Evolutionary conservation across 306 rosid genomes (phyloP).

Genomic region (Betula pendula): DNA sequence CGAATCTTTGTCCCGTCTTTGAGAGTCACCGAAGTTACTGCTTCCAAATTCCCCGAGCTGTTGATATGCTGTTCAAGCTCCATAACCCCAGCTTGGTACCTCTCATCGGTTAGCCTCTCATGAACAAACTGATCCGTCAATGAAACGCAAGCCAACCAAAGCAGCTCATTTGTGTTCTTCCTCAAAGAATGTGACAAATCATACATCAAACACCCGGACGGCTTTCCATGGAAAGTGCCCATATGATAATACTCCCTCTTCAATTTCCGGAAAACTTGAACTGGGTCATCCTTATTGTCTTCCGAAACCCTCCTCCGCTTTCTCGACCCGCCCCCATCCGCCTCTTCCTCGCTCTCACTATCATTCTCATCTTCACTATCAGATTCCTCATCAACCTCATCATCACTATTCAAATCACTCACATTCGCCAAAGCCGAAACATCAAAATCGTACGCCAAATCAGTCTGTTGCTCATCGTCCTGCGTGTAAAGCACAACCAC

Average conservation of each 20-base stretch:
- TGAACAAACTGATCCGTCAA: constrained; percentile 92
- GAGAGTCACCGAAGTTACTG: constrained; percentile 67
- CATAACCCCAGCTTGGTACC: constrained; percentile 88
- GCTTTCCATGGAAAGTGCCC: constrained; percentile 95
- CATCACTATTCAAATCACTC: constrained; percentile 51
- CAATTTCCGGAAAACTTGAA: constrained; percentile 55
- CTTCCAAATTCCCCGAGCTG: constrained; percentile 81
- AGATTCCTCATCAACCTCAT: constrained; percentile 43
- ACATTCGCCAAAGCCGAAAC: constrained; percentile 75
- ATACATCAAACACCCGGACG: constrained; percentile 93
- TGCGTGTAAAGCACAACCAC: constrained; percentile 74
- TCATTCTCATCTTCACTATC: constrained; percentile 50
- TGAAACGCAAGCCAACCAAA: constrained; percentile 86
- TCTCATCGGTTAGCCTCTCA: constrained; percentile 83
- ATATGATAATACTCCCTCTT: constrained; percentile 68
- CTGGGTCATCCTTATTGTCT: constrained; percentile 54
- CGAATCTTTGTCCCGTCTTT: constrained; percentile 88
- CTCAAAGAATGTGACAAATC: constrained; percentile 78
- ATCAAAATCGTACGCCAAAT: constrained; percentile 74
- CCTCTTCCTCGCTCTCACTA: constrained; percentile 51
- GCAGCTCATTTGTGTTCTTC: constrained; percentile 83
- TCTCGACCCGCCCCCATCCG: constrained; percentile 33
- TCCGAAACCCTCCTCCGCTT: constrained; percentile 52
- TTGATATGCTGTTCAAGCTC: constrained; percentile 90
- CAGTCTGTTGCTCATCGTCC: constrained; percentile 82